phyloP scores from a whole-genome alignment of 2,329 filamentous ascomycete genomes.

The Delphinella strobiligena region DNA sequence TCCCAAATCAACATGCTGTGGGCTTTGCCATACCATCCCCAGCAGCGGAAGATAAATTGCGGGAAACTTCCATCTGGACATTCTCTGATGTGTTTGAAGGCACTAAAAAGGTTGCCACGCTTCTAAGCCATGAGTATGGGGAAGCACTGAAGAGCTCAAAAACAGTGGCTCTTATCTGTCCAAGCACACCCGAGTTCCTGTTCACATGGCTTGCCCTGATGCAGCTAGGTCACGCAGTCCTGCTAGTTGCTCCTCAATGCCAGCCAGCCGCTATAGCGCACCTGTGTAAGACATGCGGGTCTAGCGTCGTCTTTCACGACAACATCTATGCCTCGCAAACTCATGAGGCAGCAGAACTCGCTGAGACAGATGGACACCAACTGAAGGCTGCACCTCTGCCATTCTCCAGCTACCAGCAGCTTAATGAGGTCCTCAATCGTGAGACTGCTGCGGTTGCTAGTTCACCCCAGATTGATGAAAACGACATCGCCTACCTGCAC shows the following conservation, averaged over 20 bases:
- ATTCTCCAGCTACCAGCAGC: conserved; percentile 6
- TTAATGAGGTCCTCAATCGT: conserved; percentile 1
- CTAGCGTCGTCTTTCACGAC: conserved; percentile 35
- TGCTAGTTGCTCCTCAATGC: conserved; percentile 45
- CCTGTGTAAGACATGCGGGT: conserved; percentile 38
- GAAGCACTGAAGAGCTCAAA: conserved; percentile 10
- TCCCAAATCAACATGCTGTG: conserved; percentile 33
- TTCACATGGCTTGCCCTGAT: conserved; percentile 50
- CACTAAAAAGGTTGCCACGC: conserved; percentile 24
- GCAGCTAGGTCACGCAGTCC: conserved; percentile 39
- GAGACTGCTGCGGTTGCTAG: conserved; percentile 3
- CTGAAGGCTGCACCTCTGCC: conserved; percentile 9
- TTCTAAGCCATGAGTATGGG: conserved; percentile 15
- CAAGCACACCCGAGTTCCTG: conserved; percentile 46
- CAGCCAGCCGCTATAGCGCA: conserved; percentile 37
- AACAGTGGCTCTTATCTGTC: conserved; percentile 42
- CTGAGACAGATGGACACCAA: conserved; percentile 10
- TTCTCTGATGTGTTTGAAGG: conserved; percentile 22
- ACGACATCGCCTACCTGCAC: conserved; percentile 43
- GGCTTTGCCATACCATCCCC: conserved; percentile 33
- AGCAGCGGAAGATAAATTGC: conserved; percentile 8
- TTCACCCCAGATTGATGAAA: conserved; percentile 14
- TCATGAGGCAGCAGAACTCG: conserved; percentile 13
- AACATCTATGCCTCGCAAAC: conserved; percentile 24
- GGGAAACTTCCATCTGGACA: conserved; percentile 19